Evolutionary conservation across 768 basidiomycete genomes (phyloP), one percentile per base, ranked within the genome.

Genomic region (Tubosaeta sp.): DNA sequence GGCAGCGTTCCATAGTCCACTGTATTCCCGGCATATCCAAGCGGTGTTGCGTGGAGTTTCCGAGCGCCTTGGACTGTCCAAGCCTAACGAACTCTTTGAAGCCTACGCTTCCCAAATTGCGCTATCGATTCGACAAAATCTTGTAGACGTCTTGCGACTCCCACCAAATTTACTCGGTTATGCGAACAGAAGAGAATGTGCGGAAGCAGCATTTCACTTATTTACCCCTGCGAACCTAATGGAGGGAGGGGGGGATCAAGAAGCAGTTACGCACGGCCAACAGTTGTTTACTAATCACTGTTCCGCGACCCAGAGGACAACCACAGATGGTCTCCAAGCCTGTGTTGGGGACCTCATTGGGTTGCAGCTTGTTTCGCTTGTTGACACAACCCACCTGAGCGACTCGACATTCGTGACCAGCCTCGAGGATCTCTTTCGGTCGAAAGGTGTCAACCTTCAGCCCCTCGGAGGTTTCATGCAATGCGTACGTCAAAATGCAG

Each of bases 161-260:
- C 85, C 90, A 3, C 83, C 84, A 29, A 76, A 77, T 46, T 71
- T 95, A 5, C 77, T 95, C 25, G 95, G 95, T 1, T 97, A 86
- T 65, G 59, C 69, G 14, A 82, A 84, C 59, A 78, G 81, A 48
- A 80, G 76, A 53, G 80, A 84, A 50, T 86, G 81, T 54, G 87
- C 88, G 0, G 73, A 81, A 54, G 79, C 82, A 4, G 81, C 84
- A 1, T 86, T 95, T 56, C 74, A 68, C 17, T 71, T 77, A 8
- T 85, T 89, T 52, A 84, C 85, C 0, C 85, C 89, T 1, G 76
- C 82, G 5, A 82, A 87, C 56, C 66, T 93, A 14, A 68, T 86
- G 50, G 73, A 72, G 13, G 68, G 72, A 2, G 73, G 69, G 3
- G 59, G 62, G 2, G 55, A 51, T 33, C 29, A 50, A 37, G 67